Base-by-base conservation (phyloP, 495 filamentous ascomycete genomes). In the Xylaria intraflava region DNA sequence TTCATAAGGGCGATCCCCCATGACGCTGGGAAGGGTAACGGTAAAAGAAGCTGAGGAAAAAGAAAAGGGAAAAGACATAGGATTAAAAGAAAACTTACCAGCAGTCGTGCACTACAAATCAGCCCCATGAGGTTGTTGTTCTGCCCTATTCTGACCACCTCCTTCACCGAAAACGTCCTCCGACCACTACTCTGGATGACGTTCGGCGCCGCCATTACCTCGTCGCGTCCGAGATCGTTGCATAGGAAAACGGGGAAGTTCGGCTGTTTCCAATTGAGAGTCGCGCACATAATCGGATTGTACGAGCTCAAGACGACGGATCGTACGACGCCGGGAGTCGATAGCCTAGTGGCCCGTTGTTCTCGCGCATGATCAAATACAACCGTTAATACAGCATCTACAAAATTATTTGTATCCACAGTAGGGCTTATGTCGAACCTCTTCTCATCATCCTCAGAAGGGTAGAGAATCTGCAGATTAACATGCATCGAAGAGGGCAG, bases 111-210 rank as follows among this genome's bases (percentile, higher is more conserved):
- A 56, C 83, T 86, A 68, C 90, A 96, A 51, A 97, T 87, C 65
- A 98, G 65, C 16, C 93, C 93, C 93, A 98, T 97, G 53, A 98
- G 89, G 64, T 98, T 98, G 69, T 97, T 98, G 58, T 83, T 88
- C 66, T 91, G 87, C 31, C 94, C 91, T 65, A 93, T 90, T 54
- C 90, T 79, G 16, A 96, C 94, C 19, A 88, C 89, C 64, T 97
- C 92, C 71, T 97, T 97, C 51, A 97, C 86, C 2, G 89, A 95
- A 58, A 85, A 85, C 2, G 83, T 84, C 54, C 79, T 78, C 46
- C 80, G 77, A 6, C 87, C 87, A 60, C 83, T 87, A 56, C 77
- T 88, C 49, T 76, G 65, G 30, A 85, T 65, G 20, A 62, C 53
- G 41, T 47, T 56, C 65, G 62, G 74, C 65, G 48, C 70, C 46